Percentiles rank a stretch among this genome's conserved stretches.
Conservation (phyloP, 768 basidiomycete species). For the Gloeopeniophorella convolvens region DNA sequence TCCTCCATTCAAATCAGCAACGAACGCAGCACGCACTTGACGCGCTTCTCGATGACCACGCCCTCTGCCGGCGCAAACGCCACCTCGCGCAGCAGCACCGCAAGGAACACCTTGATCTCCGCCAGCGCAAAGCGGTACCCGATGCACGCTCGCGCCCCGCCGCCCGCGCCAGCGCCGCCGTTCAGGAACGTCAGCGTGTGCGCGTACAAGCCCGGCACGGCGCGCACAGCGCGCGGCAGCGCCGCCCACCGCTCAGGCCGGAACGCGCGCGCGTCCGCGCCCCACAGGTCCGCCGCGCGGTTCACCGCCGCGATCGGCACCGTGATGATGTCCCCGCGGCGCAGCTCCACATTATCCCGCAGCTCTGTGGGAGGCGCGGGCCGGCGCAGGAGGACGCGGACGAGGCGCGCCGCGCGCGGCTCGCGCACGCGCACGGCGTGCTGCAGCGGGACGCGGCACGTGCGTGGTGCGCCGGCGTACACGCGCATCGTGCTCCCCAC, state of each 20-base stretch:
- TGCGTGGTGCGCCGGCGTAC: conserved; percentile 31
- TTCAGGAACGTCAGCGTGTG: conserved; percentile 52
- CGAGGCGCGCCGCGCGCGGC: conserved; percentile 8
- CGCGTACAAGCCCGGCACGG: conserved; percentile 46
- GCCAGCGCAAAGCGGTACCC: conserved; percentile 55
- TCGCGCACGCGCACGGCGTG: conserved; percentile 15
- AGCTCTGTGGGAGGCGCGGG: not conserved
- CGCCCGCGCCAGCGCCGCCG: conserved; percentile 43
- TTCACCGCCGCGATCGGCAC: conserved; percentile 59
- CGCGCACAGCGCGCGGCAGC: conserved; percentile 31
- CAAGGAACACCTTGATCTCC: conserved; percentile 60
- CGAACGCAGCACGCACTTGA: conserved; percentile 43
- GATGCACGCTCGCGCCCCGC: conserved; percentile 45
- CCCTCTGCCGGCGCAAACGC: conserved; percentile 46
- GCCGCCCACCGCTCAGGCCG: conserved; percentile 51
- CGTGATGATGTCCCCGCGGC: conserved; percentile 48
- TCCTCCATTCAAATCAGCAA: conserved; percentile 19
- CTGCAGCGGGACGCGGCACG: conserved; percentile 47
- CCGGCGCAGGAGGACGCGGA: not conserved
- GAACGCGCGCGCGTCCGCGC: conserved; percentile 58
- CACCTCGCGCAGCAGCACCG: conserved; percentile 49
- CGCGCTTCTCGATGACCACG: conserved; percentile 54
- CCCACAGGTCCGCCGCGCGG: conserved; percentile 49
- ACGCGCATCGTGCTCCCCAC: conserved; percentile 57
- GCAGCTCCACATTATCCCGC: conserved; percentile 7